Evolutionary conservation across 2,329 filamentous ascomycete species (phyloP), one percentile per base, ranked within the genome.

Genomic region (Alternaria panax): DNA sequence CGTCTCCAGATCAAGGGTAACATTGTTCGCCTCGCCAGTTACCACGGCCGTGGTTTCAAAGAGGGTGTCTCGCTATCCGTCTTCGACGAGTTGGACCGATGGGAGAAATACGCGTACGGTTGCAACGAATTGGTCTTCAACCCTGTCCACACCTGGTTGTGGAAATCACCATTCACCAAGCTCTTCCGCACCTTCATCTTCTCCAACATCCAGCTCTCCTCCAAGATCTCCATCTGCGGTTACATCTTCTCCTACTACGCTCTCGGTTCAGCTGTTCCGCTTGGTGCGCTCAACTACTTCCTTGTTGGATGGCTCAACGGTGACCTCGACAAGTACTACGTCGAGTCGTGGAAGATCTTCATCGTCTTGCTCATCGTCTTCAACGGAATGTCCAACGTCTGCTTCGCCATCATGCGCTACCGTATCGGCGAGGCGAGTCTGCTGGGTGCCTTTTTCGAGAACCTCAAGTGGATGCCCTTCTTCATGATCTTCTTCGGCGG

Each of bases 401-500:
- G 85, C 34, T 80, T 90, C 11, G 87, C 87, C 7, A 77, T 88
- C 32, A 81, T 89, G 59, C 83, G 88, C 27, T 89, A 90, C 74
- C 83, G 88, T 25, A 81, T 85, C 22, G 83, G 82, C 36, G 84
- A 87, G 70, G 79, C 81, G 62, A 77, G 76, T 2, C 80, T 88
- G 25, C 73, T 87, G 28, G 69, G 73, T 14, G 80, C 81, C 2
- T 75, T 87, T 12, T 70, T 83, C 62, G 83, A 87, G 69, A 89
- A 87, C 70, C 78, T 88, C 73, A 88, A 86, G 69, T 88, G 86
- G 87, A 82, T 85, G 45, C 83, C 84, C 7, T 82, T 88, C 80
- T 83, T 93, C 53, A 88, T 88, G 65, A 89, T 94, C 75, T 95
- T 94, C 83, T 83, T 95, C 24, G 91, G 92, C 50, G 92, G 92